Conservation (phyloP, 371 early-diverging fungal species). For the Apophysomyces ossiformis region DNA sequence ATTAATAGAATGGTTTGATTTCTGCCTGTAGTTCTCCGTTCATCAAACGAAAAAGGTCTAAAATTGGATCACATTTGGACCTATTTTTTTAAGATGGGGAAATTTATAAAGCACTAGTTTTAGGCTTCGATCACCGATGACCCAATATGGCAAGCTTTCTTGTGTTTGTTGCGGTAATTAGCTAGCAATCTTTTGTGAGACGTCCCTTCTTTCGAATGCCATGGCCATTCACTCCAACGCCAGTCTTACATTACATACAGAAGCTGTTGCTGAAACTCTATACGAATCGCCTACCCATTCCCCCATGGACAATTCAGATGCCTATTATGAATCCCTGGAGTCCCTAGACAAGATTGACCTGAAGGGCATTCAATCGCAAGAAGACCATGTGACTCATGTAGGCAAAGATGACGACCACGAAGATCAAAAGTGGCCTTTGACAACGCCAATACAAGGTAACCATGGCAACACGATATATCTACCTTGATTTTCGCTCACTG, state of each 20-base stretch:
- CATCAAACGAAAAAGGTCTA: background rate
- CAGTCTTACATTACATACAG: background rate
- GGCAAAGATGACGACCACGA: background rate
- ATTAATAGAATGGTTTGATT: too few species aligned
- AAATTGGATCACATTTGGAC: too few species aligned
- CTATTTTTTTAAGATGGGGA: background rate
- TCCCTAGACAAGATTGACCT: background rate
- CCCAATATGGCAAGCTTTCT: constrained; percentile 1
- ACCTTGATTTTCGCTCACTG: background rate
- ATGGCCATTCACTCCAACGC: constrained; percentile 3
- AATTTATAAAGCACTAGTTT: background rate
- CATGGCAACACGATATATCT: background rate
- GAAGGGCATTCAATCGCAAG: background rate
- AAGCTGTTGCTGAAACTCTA: background rate
- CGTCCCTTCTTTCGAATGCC: constrained; percentile 2
- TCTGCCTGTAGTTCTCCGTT: too few species aligned
- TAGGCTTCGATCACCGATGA: background rate
- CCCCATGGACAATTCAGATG: background rate
- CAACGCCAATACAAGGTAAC: constrained; percentile 1
- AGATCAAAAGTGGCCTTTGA: background rate
- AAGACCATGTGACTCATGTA: constrained; percentile 1
- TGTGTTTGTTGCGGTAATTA: constrained; percentile 6
- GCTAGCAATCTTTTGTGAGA: constrained; percentile 2
- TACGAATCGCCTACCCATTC: background rate
- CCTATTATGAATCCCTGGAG: background rate